Evolutionary conservation across 306 rosid genomes (phyloP), one percentile per base, ranked within the genome.

Genomic region (Castanopsis chinensis): DNA sequence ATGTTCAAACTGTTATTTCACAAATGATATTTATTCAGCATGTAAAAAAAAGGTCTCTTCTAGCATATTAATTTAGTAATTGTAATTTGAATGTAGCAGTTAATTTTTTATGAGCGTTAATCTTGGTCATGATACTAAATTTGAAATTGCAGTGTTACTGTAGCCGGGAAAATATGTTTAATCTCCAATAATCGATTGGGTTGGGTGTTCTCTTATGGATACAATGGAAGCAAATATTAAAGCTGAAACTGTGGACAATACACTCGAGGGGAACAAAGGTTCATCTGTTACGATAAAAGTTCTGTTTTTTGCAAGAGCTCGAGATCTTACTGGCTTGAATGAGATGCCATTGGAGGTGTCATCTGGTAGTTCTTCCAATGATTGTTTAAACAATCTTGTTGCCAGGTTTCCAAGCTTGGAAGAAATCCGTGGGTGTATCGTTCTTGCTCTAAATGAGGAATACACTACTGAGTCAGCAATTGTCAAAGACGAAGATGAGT

Each of bases 271-370:
- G 58, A 82, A 78, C 0, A 81, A 64, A 54, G 78, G 45, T 67
- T 67, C 85, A 2, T 21, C 51, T 80, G 87, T 92, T 80, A 88
- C 89, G 77, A 82, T 91, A 54, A 92, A 92, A 81, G 91, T 92
- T 4, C 59, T 95, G 84, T 91, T 95, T 77, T 95, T 95, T 1
- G 98, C 99, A 6, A 85, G 97, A 82, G 98, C 99, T 25, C 92
- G 98, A 5, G 99, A 90, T 76, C 83, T 92, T 45, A 84, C 98
- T 0, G 93, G 99, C 75, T 18, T 83, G 84, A 87, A 76, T 5
- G 97, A 95, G 56, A 79, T 80, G 75, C 80, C 87, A 69, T 37
- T 95, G 84, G 96, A 95, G 79, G 87, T 94, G 53, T 83, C 92
- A 35, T 81, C 87, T 2, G 97, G 94, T 17, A 95, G 97, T 69